phyloP scores from a whole-genome alignment of 2,329 filamentous ascomycete genomes.

The Chaetomium olivaceum region DNA sequence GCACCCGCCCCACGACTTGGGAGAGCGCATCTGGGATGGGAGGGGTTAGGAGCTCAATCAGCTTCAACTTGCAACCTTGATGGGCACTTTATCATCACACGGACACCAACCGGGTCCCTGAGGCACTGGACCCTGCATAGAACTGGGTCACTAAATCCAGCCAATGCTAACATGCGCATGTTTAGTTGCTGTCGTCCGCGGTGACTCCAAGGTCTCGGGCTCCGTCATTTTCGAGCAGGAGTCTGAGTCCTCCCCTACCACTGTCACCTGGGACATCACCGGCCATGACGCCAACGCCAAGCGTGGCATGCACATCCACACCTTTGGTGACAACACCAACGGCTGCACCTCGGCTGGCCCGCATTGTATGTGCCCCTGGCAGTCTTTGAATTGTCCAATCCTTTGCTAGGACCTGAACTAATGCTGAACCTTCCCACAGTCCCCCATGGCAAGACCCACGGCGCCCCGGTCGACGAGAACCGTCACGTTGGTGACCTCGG shows the following conservation, averaged over 20 bases:
- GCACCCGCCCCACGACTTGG: constrained; percentile 17
- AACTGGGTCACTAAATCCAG: constrained; percentile 1
- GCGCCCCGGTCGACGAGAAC: constrained; percentile 75
- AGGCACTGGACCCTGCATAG: constrained; percentile 24
- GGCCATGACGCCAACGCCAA: constrained; percentile 93
- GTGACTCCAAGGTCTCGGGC: constrained; percentile 93
- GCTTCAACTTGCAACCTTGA: constrained; percentile 45
- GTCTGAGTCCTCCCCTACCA: constrained; percentile 78
- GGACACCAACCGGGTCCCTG: constrained; percentile 9
- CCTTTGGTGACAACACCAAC: constrained; percentile 99
- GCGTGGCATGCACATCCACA: constrained; percentile 98
- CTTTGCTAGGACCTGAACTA: neutral
- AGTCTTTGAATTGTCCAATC: neutral
- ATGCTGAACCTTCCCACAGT: constrained; percentile 52
- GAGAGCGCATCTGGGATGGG: constrained; percentile 22
- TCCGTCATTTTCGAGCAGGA: constrained; percentile 95
- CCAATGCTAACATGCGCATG: constrained; percentile 27
- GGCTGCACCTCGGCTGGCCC: constrained; percentile 97
- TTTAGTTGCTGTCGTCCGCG: constrained; percentile 91
- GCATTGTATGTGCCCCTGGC: constrained; percentile 73
- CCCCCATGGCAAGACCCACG: constrained; percentile 89
- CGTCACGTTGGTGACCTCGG: constrained; percentile 97
- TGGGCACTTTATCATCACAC: constrained; percentile 37
- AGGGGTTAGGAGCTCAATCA: constrained; percentile 29
- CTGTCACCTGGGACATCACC: constrained; percentile 85